Evolutionary conservation across 2,329 filamentous ascomycete genomes (phyloP), one percentile per base, ranked within the genome.

Genomic region (Trichoderma sp.): DNA sequence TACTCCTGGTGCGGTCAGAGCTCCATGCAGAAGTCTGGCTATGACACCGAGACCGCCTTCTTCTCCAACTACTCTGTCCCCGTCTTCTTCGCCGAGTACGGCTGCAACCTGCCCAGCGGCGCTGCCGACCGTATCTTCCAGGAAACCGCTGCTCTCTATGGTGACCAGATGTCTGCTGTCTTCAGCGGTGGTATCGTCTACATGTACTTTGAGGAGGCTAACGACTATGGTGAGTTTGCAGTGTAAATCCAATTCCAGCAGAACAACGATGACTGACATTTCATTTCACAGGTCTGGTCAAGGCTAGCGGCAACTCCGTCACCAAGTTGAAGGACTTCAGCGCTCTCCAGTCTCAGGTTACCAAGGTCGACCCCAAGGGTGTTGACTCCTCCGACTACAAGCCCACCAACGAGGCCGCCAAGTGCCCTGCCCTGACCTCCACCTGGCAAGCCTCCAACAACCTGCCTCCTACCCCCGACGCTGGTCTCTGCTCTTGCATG

Each of bases 131-230:
- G 96, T 82, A 85, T 87, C 71, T 99, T 97, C 83, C 88, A 92
- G 71, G 96, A 99, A 80, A 94, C 97, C 55, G 85, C 83, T 56
- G 91, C 92, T 66, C 88, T 99, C 11, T 99, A 92, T 82, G 89
- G 90, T 65, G 78, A 85, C 70, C 79, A 94, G 71, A 99, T 99
- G 96, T 92, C 89, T 33, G 81, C 82, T 11, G 93, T 97, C 77
- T 96, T 96, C 89, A 96, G 92, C 68, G 96, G 96, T 75, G 96
- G 95, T 82, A 97, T 99, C 74, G 94, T 98, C 79, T 99, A 98
- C 88, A 97, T 97, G 93, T 99, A 96, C 85, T 95, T 94, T 84
- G 87, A 97, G 84, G 94, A 97, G 81, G 83, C 77, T 63, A 98
- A 98, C 84, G 84, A 97, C 79, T 99, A 93, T 77, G 96, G 92